Conservation (phyloP, 441 rosid genomes). For the Hura crepitans region DNA sequence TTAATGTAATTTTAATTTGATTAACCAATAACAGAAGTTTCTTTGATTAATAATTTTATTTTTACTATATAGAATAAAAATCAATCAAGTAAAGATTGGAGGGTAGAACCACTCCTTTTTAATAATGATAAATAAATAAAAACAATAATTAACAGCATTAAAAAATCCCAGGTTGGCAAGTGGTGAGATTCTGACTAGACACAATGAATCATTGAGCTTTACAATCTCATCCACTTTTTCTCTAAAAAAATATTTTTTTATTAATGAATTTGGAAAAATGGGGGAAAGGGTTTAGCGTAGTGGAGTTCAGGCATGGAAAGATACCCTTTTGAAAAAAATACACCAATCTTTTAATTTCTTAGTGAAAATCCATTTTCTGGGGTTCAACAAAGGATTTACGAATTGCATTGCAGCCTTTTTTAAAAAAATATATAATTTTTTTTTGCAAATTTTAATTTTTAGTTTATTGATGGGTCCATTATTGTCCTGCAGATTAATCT, state of each 20-base stretch:
- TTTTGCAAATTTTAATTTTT: too few species aligned
- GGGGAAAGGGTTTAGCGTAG: conserved; percentile 29
- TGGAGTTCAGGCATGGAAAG: conserved; percentile 24
- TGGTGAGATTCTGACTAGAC: conserved; percentile 57
- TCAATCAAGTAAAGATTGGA: too few species aligned
- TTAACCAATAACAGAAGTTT: conserved; percentile 35
- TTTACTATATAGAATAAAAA: too few species aligned
- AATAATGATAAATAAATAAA: background rate
- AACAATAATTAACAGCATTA: conserved; percentile 19
- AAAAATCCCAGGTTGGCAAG: conserved; percentile 60
- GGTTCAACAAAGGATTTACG: too few species aligned
- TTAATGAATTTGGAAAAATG: background rate
- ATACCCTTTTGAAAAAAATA: too few species aligned
- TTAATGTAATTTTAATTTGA: conserved; percentile 26
- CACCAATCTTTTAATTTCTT: too few species aligned
- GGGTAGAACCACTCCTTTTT: too few species aligned
- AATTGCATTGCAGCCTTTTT: too few species aligned
- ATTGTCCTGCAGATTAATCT: conserved; percentile 34
- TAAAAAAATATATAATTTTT: too few species aligned
- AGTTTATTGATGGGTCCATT: conserved; percentile 27
- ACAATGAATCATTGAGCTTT: conserved; percentile 40
- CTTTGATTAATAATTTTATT: conserved; percentile 11
- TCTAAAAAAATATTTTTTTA: background rate
- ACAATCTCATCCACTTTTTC: conserved; percentile 24
- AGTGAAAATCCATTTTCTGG: too few species aligned